Evolutionary conservation across 2,329 filamentous ascomycete species (phyloP).

Genomic region (Sporothrix dimorphospora): DNA sequence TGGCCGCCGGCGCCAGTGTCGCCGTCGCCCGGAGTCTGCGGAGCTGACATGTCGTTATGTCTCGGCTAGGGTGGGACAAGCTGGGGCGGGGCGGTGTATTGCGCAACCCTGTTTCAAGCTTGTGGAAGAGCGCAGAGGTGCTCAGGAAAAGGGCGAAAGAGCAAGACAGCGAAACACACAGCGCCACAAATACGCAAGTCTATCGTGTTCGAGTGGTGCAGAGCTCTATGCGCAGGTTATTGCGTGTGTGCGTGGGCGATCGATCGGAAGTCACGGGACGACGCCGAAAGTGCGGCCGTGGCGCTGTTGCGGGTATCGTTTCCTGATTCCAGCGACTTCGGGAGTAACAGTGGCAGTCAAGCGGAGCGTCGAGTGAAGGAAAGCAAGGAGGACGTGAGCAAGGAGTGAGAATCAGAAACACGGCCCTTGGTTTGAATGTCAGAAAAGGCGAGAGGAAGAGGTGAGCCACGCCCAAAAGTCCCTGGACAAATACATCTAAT

Average conservation of each 20-base stretch:
- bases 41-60: slow-evolving; percentile 24
- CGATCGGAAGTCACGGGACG: slow-evolving; percentile 17
- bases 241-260: slow-evolving; percentile 9
- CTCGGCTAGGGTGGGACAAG: slow-evolving; percentile 18
- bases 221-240: slow-evolving; percentile 5
- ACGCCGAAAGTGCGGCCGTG: slow-evolving; percentile 7
- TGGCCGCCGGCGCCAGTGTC: neutral
- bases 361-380: neutral
- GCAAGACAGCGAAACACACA: neutral
- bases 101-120: slow-evolving; percentile 1
- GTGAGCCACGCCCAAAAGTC: neutral
- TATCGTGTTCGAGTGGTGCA: neutral
- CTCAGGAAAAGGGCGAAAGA: neutral
- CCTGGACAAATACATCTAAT: neutral
- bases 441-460: neutral
- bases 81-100: slow-evolving; percentile 8
- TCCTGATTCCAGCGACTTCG: neutral
- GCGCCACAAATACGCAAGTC: neutral
- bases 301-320: slow-evolving; percentile 3
- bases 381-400: neutral
- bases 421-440: neutral
- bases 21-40: slow-evolving; percentile 12
- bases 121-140: neutral
- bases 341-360: slow-evolving; percentile 2
- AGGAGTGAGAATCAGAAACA: neutral